Evolutionary conservation across 164 flowering plant species (phyloP).

Genomic region (Stephania cephalantha): DNA sequence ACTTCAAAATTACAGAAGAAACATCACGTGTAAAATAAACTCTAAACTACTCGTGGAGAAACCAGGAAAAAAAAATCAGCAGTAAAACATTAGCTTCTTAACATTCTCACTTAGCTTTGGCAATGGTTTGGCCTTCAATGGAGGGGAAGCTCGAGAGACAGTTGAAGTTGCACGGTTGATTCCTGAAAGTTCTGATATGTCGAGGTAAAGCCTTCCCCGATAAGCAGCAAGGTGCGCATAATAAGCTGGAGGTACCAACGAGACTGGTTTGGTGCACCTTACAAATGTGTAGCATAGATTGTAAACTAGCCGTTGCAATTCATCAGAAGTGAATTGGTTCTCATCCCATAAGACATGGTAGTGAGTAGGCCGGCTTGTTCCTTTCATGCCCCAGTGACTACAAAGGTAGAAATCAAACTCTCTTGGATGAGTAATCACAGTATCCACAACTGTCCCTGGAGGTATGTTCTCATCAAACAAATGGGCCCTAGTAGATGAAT

Average conservation of each 20-base stretch:
- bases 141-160: conserved; percentile 59
- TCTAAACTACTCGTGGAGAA: not conserved
- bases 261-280: conserved; percentile 89
- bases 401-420: conserved; percentile 94
- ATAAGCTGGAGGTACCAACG: conserved; percentile 89
- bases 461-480: conserved; percentile 57
- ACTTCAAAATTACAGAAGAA: not conserved
- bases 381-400: conserved; percentile 91
- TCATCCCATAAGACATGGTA: conserved; percentile 90
- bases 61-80: conserved; percentile 27
- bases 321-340: conserved; percentile 78
- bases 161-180: conserved; percentile 17
- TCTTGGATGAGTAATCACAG: conserved; percentile 73
- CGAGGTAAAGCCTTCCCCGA: conserved; percentile 88
- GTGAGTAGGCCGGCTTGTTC: conserved; percentile 89
- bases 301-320: conserved; percentile 71
- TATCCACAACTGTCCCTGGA: conserved; percentile 91
- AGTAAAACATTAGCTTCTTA: conserved; percentile 86
- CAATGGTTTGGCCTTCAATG: conserved; percentile 49
- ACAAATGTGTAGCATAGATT: conserved; percentile 79
- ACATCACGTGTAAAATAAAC: not conserved
- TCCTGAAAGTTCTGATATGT: conserved; percentile 37
- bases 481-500: conserved; percentile 14
- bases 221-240: conserved; percentile 96
- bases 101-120: conserved; percentile 70